These are phyloP conservation scores for Zygosaccharomyces sapae DNA, from an alignment of 1,139 yeast species.

Conservation along the genomic window DNA sequence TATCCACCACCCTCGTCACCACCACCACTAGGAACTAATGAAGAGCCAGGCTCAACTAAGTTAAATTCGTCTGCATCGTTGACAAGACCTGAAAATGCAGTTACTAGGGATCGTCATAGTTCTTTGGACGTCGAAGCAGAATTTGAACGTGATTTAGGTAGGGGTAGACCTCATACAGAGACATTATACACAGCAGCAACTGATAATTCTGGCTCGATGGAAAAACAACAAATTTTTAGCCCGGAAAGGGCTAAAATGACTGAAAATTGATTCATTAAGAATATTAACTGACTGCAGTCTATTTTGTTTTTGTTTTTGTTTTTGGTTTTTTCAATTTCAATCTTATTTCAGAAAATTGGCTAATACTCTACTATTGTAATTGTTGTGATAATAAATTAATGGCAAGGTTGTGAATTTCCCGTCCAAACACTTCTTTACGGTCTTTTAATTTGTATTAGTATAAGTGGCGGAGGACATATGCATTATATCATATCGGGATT, in stretches of 20 bases:
- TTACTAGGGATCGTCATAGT: constrained; percentile 11
- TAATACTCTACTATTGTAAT: too few species aligned
- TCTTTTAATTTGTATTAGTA: too few species aligned
- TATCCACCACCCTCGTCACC: constrained; percentile 23
- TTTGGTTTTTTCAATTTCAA: too few species aligned
- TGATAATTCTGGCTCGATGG: constrained; percentile 6
- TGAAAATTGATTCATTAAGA: neutral
- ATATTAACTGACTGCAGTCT: too few species aligned
- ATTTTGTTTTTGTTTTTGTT: too few species aligned
- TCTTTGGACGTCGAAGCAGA: constrained; percentile 15
- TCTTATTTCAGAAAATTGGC: too few species aligned
- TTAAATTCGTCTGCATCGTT: constrained; percentile 10
- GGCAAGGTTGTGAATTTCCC: too few species aligned
- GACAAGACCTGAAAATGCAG: constrained; percentile 16
- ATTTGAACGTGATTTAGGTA: constrained; percentile 16
- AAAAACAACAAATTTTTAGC: constrained; percentile 10
- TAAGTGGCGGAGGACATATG: too few species aligned
- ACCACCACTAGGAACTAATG: constrained; percentile 10
- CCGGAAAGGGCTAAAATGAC: constrained; percentile 13
- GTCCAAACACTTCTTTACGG: too few species aligned
- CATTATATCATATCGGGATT: too few species aligned
- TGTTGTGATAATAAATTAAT: too few species aligned
- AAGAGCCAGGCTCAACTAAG: constrained; percentile 4
- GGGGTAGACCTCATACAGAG: constrained; percentile 10
- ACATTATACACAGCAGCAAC: constrained; percentile 1